These are phyloP conservation scores for Kingdonia uniflora DNA, from an alignment of 164 flowering plant genomes.

Conservation along the genomic window DNA sequence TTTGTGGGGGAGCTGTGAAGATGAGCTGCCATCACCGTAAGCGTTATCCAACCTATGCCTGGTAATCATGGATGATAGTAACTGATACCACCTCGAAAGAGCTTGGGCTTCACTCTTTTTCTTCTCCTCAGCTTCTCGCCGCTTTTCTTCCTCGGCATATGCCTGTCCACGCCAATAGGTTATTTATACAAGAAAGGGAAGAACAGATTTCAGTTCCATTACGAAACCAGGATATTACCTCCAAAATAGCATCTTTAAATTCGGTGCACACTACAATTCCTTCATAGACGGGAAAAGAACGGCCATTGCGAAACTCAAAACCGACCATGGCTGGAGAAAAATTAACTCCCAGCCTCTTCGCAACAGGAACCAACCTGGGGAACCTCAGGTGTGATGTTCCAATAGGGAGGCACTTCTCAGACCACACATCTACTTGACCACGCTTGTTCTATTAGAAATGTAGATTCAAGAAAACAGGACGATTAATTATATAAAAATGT, in stretches of 20 bases:
- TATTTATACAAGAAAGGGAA: too few relatives aligned
- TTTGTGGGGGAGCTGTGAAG: constrained; percentile 11
- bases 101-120: constrained; percentile 60
- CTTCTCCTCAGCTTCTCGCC: constrained; percentile 68
- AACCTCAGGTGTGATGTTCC: constrained; percentile 87
- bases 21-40: constrained; percentile 26
- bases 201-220: constrained; percentile 4
- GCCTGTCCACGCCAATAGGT: constrained; percentile 30
- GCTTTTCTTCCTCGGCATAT: constrained; percentile 71
- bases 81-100: constrained; percentile 82
- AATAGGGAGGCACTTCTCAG: constrained; percentile 93
- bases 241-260: constrained; percentile 70
- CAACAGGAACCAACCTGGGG: constrained; percentile 60
- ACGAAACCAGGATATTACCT: constrained; percentile 33
- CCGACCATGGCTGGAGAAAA: constrained; percentile 99
- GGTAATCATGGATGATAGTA: constrained; percentile 77
- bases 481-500: too few relatives aligned
- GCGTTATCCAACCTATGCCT: constrained; percentile 58
- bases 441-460: constrained; percentile 61
- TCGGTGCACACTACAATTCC: constrained; percentile 89
- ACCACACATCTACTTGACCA: constrained; percentile 97
- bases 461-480: too few relatives aligned
- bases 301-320: constrained; percentile 86
- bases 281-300: constrained; percentile 59
- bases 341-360: constrained; percentile 72